Evolutionary conservation across 345 rosid species (phyloP).

Genomic region (Capsella bursapastoris): DNA sequence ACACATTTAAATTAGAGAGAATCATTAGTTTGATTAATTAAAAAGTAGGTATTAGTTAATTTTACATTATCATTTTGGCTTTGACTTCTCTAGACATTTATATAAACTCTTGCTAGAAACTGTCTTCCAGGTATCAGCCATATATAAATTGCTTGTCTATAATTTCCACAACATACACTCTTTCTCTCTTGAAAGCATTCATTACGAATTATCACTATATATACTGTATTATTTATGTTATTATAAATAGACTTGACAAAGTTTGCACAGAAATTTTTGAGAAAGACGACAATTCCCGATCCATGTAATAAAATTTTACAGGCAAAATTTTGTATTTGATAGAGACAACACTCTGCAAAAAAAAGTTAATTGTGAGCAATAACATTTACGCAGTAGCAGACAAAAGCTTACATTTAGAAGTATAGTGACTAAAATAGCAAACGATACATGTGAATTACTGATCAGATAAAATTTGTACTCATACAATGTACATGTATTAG

Average conservation of each 20-base stretch:
- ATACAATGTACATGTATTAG: neutral
- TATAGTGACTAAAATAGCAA: neutral
- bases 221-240: neutral
- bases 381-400: neutral
- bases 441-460: neutral
- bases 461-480: neutral
- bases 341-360: neutral
- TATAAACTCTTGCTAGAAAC: slow-evolving; percentile 7
- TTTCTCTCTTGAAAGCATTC: neutral
- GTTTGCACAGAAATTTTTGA: neutral
- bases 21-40: slow-evolving; percentile 3
- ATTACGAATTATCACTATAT: neutral
- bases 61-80: slow-evolving; percentile 14
- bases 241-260: neutral
- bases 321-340: neutral
- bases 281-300: neutral
- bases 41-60: slow-evolving; percentile 25
- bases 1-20: neutral
- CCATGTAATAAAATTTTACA: neutral
- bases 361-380: neutral
- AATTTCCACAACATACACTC: slow-evolving; percentile 3
- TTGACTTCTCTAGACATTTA: slow-evolving; percentile 17
- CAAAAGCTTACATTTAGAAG: neutral
- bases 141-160: slow-evolving; percentile 20
- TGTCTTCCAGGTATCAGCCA: slow-evolving; percentile 38